Conservation (phyloP, 2,329 filamentous ascomycete genomes). For the Claviceps sorghi region DNA sequence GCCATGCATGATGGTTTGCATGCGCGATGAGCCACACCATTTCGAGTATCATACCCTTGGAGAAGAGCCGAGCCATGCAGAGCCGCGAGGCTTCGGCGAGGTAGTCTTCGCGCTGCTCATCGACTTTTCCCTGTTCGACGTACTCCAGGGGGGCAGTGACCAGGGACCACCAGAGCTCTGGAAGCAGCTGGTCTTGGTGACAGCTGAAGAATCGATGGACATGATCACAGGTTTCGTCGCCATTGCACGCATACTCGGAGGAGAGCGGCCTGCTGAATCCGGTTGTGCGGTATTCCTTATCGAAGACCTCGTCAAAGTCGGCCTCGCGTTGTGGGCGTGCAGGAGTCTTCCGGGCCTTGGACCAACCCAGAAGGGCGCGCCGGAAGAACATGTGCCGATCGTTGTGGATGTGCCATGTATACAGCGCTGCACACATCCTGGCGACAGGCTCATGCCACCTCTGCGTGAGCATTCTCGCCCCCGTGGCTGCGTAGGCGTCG, state of each 20-base stretch:
- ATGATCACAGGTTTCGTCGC: slow-evolving; percentile 10
- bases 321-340: slow-evolving; percentile 12
- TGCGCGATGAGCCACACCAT: slow-evolving; percentile 11
- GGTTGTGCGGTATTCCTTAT: slow-evolving; percentile 14
- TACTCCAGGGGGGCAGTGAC: slow-evolving; percentile 9
- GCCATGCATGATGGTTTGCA: slow-evolving; percentile 15
- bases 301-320: slow-evolving; percentile 18
- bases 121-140: slow-evolving; percentile 7
- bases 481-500: slow-evolving; percentile 10
- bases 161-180: slow-evolving; percentile 8
- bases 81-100: slow-evolving; percentile 7
- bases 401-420: slow-evolving; percentile 19
- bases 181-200: slow-evolving; percentile 4
- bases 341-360: slow-evolving; percentile 15
- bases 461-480: slow-evolving; percentile 16
- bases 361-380: slow-evolving; percentile 16
- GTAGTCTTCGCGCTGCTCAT: slow-evolving; percentile 7
- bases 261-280: slow-evolving; percentile 12
- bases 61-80: slow-evolving; percentile 12
- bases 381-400: slow-evolving; percentile 19
- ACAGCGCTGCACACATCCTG: slow-evolving; percentile 17
- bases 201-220: slow-evolving; percentile 6
- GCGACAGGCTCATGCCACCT: slow-evolving; percentile 19
- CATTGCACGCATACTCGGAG: slow-evolving; percentile 7
- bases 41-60: slow-evolving; percentile 7